Base-by-base conservation (phyloP, 2,329 filamentous ascomycete species). In the Neonectria faginata region DNA sequence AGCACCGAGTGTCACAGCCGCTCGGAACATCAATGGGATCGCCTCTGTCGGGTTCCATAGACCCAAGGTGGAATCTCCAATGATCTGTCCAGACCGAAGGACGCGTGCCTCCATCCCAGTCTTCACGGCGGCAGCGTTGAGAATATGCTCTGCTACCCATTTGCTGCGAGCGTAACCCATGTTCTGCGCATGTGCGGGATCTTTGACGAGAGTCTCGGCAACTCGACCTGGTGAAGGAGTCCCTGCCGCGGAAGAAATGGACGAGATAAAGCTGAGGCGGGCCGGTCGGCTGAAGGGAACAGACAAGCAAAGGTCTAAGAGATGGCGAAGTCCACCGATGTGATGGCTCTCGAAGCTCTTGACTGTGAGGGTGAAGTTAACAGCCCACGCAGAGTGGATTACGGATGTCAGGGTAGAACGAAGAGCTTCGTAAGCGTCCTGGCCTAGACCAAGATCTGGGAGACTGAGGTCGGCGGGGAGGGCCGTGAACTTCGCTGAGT, bases 121-220 rank as follows among this genome's bases (percentile, higher is more conserved):
- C 12, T 67, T 70, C 6, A 62, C 66, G 5, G 73, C 74, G 8
- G 79, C 77, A 8, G 68, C 66, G 31, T 72, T 67, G 14, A 82
- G 71, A 2, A 86, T 80, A 18, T 83, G 78, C 67, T 86, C 84
- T 0, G 82, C 77, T 0, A 86, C 82, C 47, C 79, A 78, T 70
- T 86, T 86, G 0, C 81, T 83, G n/a, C 78, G 76, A 0, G 82
- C 83, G 51, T 87, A 87, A 1, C 85, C 85, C 74, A 84, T 86
- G 16, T 76, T 77, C 65, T 84, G 83, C 1, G 83, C 83, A 66
- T 81, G 76, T 0, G 65, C 60, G 0, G 79, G 73, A 51, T 81
- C 67, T 2, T 71, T 61, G 16, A 83, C 73, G 1, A 76, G 71
- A 0, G 73, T 71, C 69, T 85, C 83, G 3, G 68, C 58, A 2